These are phyloP conservation scores for Penstemon newberryi DNA, from an alignment of 257 asterid species.

Conservation along the genomic window DNA sequence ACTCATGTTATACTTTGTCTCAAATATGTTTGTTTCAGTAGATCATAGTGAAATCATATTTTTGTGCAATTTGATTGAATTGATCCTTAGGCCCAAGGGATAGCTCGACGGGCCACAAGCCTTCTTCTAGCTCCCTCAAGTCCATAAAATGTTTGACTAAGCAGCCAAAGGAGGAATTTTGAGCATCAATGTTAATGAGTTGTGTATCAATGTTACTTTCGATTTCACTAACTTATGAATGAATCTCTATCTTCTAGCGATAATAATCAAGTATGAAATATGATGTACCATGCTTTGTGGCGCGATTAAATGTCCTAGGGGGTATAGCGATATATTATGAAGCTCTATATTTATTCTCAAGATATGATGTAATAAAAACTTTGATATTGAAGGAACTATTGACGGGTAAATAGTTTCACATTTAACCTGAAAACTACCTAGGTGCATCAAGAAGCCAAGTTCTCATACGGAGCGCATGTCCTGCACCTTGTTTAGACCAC, in stretches of 20 bases:
- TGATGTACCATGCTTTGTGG: too few species aligned
- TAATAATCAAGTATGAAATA: neutral
- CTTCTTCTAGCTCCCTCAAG: slow-evolving; percentile 2
- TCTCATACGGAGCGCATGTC: too few species aligned
- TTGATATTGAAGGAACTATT: neutral
- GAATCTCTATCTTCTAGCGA: neutral
- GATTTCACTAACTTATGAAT: slow-evolving; percentile 4
- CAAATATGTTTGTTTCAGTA: too few species aligned
- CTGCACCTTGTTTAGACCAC: too few species aligned
- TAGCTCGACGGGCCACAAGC: neutral
- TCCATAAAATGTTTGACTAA: slow-evolving; percentile 4
- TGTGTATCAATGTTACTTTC: neutral
- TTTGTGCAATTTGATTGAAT: neutral
- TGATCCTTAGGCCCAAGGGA: slow-evolving; percentile 1
- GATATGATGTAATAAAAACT: neutral
- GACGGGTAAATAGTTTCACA: neutral
- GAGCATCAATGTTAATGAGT: neutral
- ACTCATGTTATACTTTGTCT: neutral
- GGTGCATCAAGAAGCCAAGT: too few species aligned
- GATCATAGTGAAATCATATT: neutral
- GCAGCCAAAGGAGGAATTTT: neutral
- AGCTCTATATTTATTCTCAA: too few species aligned
- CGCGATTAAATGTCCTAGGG: too few species aligned
- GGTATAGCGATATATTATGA: too few species aligned
- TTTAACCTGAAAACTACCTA: neutral